Conservation (phyloP, 2,329 filamentous ascomycete species). For the Cladobotryum mycophilum region DNA sequence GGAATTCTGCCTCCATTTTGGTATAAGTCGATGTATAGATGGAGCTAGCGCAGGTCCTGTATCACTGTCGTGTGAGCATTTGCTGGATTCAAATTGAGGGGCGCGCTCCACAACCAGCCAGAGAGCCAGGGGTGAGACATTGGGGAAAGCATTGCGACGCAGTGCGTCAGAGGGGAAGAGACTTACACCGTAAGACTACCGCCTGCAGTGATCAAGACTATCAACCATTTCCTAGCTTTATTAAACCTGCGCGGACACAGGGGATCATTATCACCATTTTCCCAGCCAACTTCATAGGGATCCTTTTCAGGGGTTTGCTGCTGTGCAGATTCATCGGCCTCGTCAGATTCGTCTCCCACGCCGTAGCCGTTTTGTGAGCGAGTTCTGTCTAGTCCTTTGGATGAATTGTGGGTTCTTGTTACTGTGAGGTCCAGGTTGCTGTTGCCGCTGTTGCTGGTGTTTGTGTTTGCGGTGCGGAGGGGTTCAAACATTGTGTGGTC, state of each 20-base stretch:
- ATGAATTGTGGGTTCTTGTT: constrained; percentile 1
- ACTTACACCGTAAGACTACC: constrained; percentile 81
- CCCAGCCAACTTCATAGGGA: constrained; percentile 55
- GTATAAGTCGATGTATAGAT: constrained; percentile 79
- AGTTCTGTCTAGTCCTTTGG: background rate
- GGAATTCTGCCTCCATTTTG: constrained; percentile 71
- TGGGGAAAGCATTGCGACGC: too few species aligned
- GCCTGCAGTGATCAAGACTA: constrained; percentile 66
- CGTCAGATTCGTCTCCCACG: constrained; percentile 26
- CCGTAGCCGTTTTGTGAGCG: constrained; percentile 42
- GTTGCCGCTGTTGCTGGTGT: background rate
- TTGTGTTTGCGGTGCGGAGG: background rate
- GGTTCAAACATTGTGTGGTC: background rate
- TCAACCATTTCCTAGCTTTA: constrained; percentile 66
- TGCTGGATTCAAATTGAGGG: too few species aligned
- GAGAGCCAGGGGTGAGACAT: too few species aligned
- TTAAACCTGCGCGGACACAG: constrained; percentile 66
- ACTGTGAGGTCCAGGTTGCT: background rate
- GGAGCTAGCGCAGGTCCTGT: constrained; percentile 76
- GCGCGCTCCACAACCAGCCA: too few species aligned
- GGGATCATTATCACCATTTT: constrained; percentile 57
- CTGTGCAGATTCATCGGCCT: constrained; percentile 9
- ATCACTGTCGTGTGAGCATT: too few species aligned
- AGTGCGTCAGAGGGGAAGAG: background rate
- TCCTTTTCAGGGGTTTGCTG: constrained; percentile 28